phyloP scores from a whole-genome alignment of 163 green algal genomes.

The Scenedesmus sp. region DNA sequence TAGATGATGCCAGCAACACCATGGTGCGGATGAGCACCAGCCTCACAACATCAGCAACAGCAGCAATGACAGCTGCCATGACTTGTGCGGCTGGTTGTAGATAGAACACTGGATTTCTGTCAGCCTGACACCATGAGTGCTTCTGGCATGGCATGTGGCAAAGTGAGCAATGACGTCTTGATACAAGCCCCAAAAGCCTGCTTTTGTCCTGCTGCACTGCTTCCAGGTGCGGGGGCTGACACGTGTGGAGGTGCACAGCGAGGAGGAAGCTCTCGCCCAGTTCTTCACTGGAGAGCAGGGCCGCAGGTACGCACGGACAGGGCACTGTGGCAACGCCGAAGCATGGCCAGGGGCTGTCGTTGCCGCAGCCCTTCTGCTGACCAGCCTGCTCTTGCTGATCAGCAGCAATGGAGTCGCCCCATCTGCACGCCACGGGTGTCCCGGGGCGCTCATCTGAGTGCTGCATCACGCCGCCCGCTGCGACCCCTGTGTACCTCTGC shows the following conservation, averaged over 20 bases:
- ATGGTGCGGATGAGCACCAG: constrained; percentile 60
- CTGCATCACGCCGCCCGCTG: background rate
- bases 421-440: constrained; percentile 28
- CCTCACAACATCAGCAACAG: background rate
- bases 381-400: too few species aligned
- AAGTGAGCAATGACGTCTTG: constrained; percentile 46
- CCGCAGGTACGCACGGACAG: background rate
- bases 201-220: background rate
- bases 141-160: background rate
- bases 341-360: constrained; percentile 41
- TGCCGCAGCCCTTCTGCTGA: background rate
- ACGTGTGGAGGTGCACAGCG: constrained; percentile 65
- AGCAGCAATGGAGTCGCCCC: constrained; percentile 36
- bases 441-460: background rate
- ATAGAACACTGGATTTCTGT: background rate
- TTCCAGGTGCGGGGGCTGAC: constrained; percentile 78
- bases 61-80: background rate
- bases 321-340: too few species aligned
- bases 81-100: background rate
- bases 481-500: background rate
- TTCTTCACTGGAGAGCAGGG: constrained; percentile 81
- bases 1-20: constrained; percentile 73
- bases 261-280: constrained; percentile 82
- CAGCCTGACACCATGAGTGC: background rate
- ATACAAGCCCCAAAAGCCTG: background rate